phyloP scores from a whole-genome alignment of 1,284 basidiomycete species.

The Volvariella volvacea region DNA sequence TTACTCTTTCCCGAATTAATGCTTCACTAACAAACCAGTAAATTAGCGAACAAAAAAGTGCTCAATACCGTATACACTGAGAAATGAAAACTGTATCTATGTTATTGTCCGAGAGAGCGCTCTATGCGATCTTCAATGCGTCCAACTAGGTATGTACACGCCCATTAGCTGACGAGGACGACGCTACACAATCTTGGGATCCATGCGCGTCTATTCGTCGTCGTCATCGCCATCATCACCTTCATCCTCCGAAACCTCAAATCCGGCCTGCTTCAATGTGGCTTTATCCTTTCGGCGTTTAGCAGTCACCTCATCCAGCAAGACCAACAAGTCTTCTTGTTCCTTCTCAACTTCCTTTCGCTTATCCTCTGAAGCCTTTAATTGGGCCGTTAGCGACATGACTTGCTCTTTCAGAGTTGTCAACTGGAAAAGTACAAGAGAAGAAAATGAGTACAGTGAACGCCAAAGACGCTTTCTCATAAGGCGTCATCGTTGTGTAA shows the following conservation, averaged over 20 bases:
- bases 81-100: too few species aligned
- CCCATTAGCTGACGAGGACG: too few species aligned
- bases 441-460: slow-evolving; percentile 3
- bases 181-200: too few species aligned
- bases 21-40: too few species aligned
- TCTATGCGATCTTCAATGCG: too few species aligned
- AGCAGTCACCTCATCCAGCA: slow-evolving; percentile 86
- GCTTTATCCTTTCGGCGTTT: slow-evolving; percentile 84
- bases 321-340: slow-evolving; percentile 89
- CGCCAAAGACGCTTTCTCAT: too few species aligned
- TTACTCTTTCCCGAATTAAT: too few species aligned
- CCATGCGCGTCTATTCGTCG: slow-evolving; percentile 27
- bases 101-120: too few species aligned
- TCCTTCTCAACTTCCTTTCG: slow-evolving; percentile 85
- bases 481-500: neutral
- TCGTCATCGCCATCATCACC: slow-evolving; percentile 63
- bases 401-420: slow-evolving; percentile 25
- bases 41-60: too few species aligned
- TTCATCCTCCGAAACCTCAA: slow-evolving; percentile 91
- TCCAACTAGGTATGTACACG: too few species aligned
- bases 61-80: too few species aligned
- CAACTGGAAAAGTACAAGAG: too few species aligned
- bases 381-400: slow-evolving; percentile 37
- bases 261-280: slow-evolving; percentile 61
- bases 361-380: slow-evolving; percentile 55